These are phyloP conservation scores for Colletotrichum truncatum DNA, from an alignment of 2,329 filamentous ascomycete species.

Conservation along the genomic window DNA sequence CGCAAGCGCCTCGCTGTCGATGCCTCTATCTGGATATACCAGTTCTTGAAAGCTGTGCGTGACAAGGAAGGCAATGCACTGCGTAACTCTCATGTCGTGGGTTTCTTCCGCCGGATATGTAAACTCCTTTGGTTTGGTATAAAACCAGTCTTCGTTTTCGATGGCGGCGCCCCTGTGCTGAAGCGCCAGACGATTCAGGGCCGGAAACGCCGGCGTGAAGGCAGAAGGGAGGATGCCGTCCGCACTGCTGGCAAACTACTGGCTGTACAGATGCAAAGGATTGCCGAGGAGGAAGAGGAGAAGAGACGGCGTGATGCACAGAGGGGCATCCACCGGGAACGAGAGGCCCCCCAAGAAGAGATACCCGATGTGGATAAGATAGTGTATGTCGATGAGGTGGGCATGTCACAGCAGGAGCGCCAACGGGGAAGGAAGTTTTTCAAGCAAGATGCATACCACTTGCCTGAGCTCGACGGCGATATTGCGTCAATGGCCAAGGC, in stretches of 20 bases:
- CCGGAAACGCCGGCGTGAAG: conserved; percentile 83
- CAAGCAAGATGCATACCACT: conserved; percentile 94
- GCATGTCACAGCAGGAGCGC: conserved; percentile 82
- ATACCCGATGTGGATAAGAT: conserved; percentile 75
- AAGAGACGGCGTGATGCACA: conserved; percentile 63
- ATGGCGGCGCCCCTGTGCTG: conserved; percentile 89
- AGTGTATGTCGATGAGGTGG: conserved; percentile 90
- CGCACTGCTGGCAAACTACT: conserved; percentile 91
- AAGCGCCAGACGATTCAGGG: conserved; percentile 90
- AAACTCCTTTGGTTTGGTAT: conserved; percentile 98
- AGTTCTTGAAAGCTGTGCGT: conserved; percentile 97
- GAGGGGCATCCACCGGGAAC: conserved; percentile 48
- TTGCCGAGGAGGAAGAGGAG: conserved; percentile 84
- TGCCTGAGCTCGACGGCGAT: conserved; percentile 83
- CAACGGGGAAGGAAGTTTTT: conserved; percentile 79
- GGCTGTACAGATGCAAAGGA: conserved; percentile 91
- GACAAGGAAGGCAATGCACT: conserved; percentile 98
- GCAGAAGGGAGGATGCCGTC: conserved; percentile 90
- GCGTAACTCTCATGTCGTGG: conserved; percentile 94
- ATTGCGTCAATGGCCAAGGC: conserved; percentile 88
- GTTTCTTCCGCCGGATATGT: conserved; percentile 98
- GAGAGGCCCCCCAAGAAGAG: conserved; percentile 68
- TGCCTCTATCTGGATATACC: conserved; percentile 99
- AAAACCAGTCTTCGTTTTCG: conserved; percentile 96
- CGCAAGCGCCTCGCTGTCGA: conserved; percentile 96